Evolutionary conservation across 2,329 filamentous ascomycete genomes (phyloP).

Genomic region (Neurospora crassa): DNA sequence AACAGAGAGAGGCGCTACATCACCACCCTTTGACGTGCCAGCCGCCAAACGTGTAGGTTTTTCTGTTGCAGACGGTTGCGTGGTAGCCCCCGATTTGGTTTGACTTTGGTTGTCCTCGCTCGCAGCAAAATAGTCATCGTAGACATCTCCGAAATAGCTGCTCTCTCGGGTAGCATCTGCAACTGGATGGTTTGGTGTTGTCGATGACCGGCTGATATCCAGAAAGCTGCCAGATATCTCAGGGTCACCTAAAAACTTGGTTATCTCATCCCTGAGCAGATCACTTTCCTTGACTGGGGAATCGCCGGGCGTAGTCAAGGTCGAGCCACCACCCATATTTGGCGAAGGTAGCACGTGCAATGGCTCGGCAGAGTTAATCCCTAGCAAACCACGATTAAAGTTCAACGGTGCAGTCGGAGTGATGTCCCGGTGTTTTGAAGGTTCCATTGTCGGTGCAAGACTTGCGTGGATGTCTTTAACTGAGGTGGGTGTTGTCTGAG

Average conservation of each 20-base stretch:
- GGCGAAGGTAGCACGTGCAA: constrained; percentile 26
- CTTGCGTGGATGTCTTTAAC: constrained; percentile 6
- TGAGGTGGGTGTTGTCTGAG: background rate
- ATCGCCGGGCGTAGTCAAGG: constrained; percentile 38
- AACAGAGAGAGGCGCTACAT: constrained; percentile 6
- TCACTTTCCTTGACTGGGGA: constrained; percentile 60
- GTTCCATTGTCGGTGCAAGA: constrained; percentile 10
- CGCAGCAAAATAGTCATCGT: constrained; percentile 57
- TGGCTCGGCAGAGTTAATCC: constrained; percentile 21
- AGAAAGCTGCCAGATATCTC: constrained; percentile 18
- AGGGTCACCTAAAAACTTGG: constrained; percentile 53
- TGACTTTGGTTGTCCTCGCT: constrained; percentile 29
- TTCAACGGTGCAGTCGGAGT: constrained; percentile 37
- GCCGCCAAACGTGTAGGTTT: background rate
- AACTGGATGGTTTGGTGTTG: constrained; percentile 10
- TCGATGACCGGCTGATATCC: constrained; percentile 11
- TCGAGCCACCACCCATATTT: constrained; percentile 31
- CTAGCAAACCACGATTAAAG: constrained; percentile 22
- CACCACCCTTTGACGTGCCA: background rate
- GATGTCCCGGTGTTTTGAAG: constrained; percentile 21
- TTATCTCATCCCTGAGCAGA: constrained; percentile 62
- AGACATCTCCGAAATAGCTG: constrained; percentile 54
- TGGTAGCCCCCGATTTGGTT: background rate
- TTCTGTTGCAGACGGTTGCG: background rate
- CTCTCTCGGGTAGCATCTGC: constrained; percentile 38